Base-by-base conservation (phyloP, 2,329 filamentous ascomycete species). In the Clonostachys sp. region DNA sequence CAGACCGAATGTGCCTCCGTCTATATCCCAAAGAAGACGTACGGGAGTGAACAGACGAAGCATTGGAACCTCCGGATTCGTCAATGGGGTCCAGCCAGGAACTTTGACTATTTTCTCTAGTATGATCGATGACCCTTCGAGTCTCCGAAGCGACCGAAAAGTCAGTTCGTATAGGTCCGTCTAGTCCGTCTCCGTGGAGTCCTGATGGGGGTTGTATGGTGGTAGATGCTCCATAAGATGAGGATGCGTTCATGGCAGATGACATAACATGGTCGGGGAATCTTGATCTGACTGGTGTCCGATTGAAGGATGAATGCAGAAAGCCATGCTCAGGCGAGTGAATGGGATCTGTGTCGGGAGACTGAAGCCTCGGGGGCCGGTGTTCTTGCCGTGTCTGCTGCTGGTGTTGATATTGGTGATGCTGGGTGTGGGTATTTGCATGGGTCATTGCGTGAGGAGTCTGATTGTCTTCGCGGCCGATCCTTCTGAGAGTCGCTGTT, bases 41-140 rank as follows among this genome's bases (percentile, higher is more conserved):
- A 44, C 88, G 77, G 0, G 91, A 95, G 62, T 91, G 89, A 2
- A 90, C 77, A 1, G 91, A 96, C 2, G 89, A 89, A 4, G 80
- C 77, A 5, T 83, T 84, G 1, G 91, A 96, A 16, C 81, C 86
- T 35, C 86, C 89, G 18, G 91, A 96, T 57, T 96, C 91, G 61
- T 95, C 89, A 48, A 95, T 94, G 2, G 90, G 92, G 61, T 96
- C 89, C n/a, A 96, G 69, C 91, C 91, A 96, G 1, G 91, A 95
- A 45, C 87, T 90, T 51, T 86, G 84, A 59, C 89, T 92, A 12
- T 80, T 76, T 20, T 81, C 83, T 50, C 81, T 69, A 18, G 65
- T 64, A 54, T 83, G 80, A 16, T 48, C 42, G 18, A 41, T 24
- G 8, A 12, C 34, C 41, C 16, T 44, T 43, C 17, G 20, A 44